Evolutionary conservation across 2,329 filamentous ascomycete species (phyloP).

Genomic region (Diaporthe velutina): DNA sequence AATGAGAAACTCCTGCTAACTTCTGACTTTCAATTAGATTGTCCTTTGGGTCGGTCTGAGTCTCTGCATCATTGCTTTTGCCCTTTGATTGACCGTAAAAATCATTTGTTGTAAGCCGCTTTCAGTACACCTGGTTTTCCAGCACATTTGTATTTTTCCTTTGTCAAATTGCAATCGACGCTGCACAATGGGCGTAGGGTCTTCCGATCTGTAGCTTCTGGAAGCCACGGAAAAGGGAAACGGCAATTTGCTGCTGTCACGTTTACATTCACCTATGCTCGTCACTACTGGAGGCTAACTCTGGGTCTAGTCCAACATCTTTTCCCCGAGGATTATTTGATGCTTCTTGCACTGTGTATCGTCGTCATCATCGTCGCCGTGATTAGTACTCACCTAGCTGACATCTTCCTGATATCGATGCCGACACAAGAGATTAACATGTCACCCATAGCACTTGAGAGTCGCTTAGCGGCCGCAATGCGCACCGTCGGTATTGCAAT

Average conservation of each 20-base stretch:
- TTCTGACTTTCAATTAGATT: neutral
- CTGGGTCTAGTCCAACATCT: neutral
- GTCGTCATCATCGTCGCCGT: neutral
- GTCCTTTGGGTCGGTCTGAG: neutral
- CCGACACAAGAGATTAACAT: neutral
- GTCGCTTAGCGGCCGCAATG: neutral
- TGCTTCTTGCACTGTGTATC: neutral
- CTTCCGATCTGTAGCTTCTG: neutral
- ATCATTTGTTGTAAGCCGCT: neutral
- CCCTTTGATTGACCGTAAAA: neutral
- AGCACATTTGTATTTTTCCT: neutral
- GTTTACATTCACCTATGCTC: neutral
- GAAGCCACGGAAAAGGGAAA: neutral
- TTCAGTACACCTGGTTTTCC: neutral
- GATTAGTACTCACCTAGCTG: neutral
- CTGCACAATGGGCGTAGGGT: too few species aligned
- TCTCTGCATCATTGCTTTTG: neutral
- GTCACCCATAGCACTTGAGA: neutral
- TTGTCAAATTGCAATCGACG: neutral
- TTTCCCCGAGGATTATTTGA: conserved; percentile 10
- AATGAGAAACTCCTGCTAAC: neutral
- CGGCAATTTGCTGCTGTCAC: neutral
- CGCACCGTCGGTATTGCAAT: neutral
- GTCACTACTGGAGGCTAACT: neutral
- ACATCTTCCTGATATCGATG: neutral